Conservation (phyloP, 371 early-diverging fungal species). For the Quaeritorhiza haematococci region DNA sequence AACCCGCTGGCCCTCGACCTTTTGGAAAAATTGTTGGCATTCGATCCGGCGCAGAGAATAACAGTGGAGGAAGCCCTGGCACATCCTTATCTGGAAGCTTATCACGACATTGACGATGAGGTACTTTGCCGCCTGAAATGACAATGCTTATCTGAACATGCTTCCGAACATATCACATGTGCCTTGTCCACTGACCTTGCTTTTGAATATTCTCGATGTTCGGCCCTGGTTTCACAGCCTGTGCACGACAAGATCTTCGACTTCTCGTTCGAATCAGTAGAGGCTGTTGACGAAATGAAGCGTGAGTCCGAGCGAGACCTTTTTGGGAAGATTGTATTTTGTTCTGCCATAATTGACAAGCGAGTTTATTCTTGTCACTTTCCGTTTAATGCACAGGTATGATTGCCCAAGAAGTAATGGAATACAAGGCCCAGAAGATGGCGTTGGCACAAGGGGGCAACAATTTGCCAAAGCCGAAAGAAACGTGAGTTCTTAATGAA, state of each 20-base stretch:
- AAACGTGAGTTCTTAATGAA: constrained; percentile 9
- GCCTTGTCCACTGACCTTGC: too few relatives aligned
- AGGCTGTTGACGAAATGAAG: constrained; percentile 83
- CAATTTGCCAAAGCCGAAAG: constrained; percentile 17
- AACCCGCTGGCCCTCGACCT: constrained; percentile 78
- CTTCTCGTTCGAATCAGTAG: constrained; percentile 87
- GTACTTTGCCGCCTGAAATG: not conserved
- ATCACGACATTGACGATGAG: constrained; percentile 93
- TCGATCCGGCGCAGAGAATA: constrained; percentile 88
- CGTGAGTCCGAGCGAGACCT: constrained; percentile 48
- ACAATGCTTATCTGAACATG: not conserved
- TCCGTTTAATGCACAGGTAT: too few relatives aligned
- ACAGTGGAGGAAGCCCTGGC: constrained; percentile 82
- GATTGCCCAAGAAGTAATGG: constrained; percentile 83
- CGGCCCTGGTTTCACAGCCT: constrained; percentile 8
- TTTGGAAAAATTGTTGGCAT: constrained; percentile 83
- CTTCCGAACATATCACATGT: too few relatives aligned
- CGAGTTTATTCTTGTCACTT: constrained; percentile 1
- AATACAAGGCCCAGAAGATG: constrained; percentile 33
- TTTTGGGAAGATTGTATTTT: not conserved
- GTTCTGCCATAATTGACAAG: constrained; percentile 1
- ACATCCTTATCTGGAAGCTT: constrained; percentile 84
- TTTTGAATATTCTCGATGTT: constrained; percentile 9
- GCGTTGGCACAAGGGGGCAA: constrained; percentile 2
- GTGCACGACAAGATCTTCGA: constrained; percentile 58